Base-by-base conservation (phyloP, 495 filamentous ascomycete species). In the Xylaria castorea region DNA sequence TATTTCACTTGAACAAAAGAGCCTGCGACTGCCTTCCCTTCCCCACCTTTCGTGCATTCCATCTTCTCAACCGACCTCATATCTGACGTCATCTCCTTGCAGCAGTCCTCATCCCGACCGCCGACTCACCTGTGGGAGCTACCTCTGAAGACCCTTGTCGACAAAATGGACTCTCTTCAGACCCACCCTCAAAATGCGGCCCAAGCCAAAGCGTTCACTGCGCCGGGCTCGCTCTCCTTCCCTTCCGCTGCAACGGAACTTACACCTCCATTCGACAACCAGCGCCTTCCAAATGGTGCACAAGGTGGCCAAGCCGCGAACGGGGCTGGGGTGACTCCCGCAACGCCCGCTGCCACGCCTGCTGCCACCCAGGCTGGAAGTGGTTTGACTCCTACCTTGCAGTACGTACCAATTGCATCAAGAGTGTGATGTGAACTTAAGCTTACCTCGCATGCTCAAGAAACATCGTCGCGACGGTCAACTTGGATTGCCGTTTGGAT, bases 401-500 rank as follows among this genome's bases (percentile, higher is more conserved):
- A 98, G 95, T 97, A 92, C 93, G 93, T 95, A 92, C 91, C 71
- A 73, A 79, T 63, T 71, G 60, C 74, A 61, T 57, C 70, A 73
- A 74, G 77, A 75, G 30, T 55, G 71, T 73, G 60, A 32, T 74
- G 34, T 75, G 74, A 74, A 76, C 72, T 74, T 71, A 87, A 84
- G 85, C 90, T 94, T 86, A 93, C 88, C 84, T 84, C 83, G 82
- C 82, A 81, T 85, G 83, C 44, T 86, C 81, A 94, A 97, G 94
- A 91, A 99, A 99, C 90, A 98, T 99, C 87, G 96, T 99, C 85
- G 95, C 96, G 71, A 99, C 96, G 75, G 96, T 99, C 88, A 98
- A 98, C 83, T 90, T 99, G 80, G 94, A 97, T 87, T 98, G 96
- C 83, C 94, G 96, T 73, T 87, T 99, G 85, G 96, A 99, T 81